Percentiles rank a stretch among this genome's conserved stretches.
phyloP scores from a whole-genome alignment of 495 filamentous ascomycete genomes.

The Collariella sp. region DNA sequence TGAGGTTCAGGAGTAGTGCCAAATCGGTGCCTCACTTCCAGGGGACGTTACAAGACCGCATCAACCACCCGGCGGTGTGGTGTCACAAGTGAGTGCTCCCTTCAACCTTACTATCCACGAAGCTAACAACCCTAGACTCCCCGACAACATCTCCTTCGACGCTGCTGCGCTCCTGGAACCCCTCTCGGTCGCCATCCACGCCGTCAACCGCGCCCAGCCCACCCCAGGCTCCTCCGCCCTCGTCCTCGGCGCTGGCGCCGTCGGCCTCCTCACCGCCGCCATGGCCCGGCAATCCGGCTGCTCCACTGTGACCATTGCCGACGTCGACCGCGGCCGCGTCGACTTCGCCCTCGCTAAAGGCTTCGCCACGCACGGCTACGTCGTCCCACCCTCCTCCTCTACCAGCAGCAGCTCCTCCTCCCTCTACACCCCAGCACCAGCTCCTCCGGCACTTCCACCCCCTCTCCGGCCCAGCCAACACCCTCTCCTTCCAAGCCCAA shows the following conservation, averaged over 20 bases:
- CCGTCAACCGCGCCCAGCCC: constrained; percentile 52
- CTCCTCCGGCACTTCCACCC: constrained; percentile 36
- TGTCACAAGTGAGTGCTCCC: constrained; percentile 52
- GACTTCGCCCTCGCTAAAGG: constrained; percentile 62
- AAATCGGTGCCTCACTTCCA: constrained; percentile 79
- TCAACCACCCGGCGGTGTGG: constrained; percentile 79
- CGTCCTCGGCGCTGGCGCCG: constrained; percentile 78
- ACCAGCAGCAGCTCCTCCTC: constrained; percentile 34
- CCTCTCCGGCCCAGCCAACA: constrained; percentile 35
- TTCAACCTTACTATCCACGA: background rate
- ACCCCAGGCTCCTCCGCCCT: constrained; percentile 53
- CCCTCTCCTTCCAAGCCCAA: constrained; percentile 31
- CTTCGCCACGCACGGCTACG: constrained; percentile 61
- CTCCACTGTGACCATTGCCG: constrained; percentile 62
- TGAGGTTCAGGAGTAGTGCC: constrained; percentile 77
- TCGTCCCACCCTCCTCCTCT: constrained; percentile 44
- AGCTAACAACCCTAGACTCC: constrained; percentile 45
- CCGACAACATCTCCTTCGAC: constrained; percentile 59
- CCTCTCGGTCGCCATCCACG: constrained; percentile 77
- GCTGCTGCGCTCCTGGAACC: constrained; percentile 80
- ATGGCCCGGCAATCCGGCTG: constrained; percentile 61
- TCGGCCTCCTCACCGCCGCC: constrained; percentile 70
- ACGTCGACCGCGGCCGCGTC: constrained; percentile 72
- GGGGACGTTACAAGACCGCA: constrained; percentile 81
- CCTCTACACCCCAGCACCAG: constrained; percentile 26